phyloP scores from a whole-genome alignment of 1,139 yeast genomes.

The Sugiyamaella sp. region DNA sequence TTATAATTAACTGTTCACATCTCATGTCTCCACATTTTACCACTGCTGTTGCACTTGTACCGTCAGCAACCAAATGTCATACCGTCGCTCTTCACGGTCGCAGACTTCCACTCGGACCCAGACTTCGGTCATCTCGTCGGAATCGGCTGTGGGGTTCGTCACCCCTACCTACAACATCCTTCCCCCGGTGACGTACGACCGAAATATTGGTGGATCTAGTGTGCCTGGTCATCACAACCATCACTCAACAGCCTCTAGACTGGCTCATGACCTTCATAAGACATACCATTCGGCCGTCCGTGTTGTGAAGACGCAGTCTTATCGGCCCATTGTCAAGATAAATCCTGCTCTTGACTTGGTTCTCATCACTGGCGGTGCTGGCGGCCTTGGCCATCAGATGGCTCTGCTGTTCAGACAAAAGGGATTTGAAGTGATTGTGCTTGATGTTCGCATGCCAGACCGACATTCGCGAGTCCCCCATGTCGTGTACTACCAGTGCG shows the following conservation, averaged over 20 bases:
- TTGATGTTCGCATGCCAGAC: conserved; percentile 59
- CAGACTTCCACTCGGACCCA: conserved; percentile 9
- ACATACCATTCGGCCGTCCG: conserved; percentile 1
- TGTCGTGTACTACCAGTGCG: conserved; percentile 64
- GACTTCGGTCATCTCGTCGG: conserved; percentile 5
- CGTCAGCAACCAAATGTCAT: conserved; percentile 4
- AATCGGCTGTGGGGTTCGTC: neutral
- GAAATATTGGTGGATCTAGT: neutral
- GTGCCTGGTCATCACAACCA: conserved; percentile 11
- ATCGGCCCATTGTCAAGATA: conserved; percentile 14
- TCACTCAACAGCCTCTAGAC: neutral
- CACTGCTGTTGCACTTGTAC: neutral
- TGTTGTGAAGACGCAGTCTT: conserved; percentile 3
- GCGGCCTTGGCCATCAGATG: conserved; percentile 76
- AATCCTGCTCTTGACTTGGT: conserved; percentile 48
- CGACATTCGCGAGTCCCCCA: conserved; percentile 43
- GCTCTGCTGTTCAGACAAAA: conserved; percentile 48
- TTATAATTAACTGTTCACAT: no score
- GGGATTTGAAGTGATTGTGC: conserved; percentile 55
- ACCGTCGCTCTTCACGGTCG: conserved; percentile 7
- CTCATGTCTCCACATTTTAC: no score
- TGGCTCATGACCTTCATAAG: conserved; percentile 9
- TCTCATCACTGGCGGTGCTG: conserved; percentile 79
- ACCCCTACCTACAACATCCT: conserved; percentile 9
- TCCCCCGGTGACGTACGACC: conserved; percentile 3